A percentile compares a stretch with the other conserved stretches of the same genome.
Evolutionary conservation across 2,329 filamentous ascomycete species (phyloP).

Genomic region (Colletotrichum simmondsii): DNA sequence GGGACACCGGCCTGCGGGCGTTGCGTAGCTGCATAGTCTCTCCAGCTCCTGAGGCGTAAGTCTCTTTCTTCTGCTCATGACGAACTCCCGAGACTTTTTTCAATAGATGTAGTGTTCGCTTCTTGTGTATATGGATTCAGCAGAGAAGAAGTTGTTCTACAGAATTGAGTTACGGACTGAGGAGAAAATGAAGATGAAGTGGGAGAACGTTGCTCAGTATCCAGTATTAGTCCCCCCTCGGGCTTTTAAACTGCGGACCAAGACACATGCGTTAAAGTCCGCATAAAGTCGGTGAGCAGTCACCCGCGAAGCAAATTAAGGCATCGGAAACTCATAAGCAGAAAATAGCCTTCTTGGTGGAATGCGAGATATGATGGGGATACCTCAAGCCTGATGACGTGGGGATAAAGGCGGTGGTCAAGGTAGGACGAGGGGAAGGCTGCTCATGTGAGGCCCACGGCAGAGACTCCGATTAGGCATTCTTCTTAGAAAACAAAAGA

Average conservation of each 20-base stretch:
- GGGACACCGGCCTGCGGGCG: constrained; percentile 22
- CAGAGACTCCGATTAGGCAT: neutral
- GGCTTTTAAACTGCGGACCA: constrained; percentile 4
- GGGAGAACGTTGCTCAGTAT: no score
- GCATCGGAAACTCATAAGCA: no score
- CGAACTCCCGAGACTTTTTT: neutral
- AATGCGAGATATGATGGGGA: neutral
- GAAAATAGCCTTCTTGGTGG: neutral
- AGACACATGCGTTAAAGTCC: neutral
- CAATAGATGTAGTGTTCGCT: no score
- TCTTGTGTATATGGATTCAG: neutral
- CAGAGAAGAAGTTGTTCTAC: neutral
- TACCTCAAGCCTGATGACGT: neutral
- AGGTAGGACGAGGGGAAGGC: neutral
- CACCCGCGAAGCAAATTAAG: neutral
- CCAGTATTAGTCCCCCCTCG: neutral
- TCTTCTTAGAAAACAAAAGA: neutral
- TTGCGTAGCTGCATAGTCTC: constrained; percentile 27
- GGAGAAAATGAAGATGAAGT: neutral
- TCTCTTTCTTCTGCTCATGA: constrained; percentile 14
- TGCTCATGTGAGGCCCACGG: neutral
- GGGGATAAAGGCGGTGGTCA: neutral
- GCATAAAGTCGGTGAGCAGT: constrained; percentile 25
- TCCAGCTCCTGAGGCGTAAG: constrained; percentile 23
- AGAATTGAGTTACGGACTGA: no score